These are phyloP conservation scores for Aspergillus baeticus DNA, from an alignment of 495 filamentous ascomycete species.

Conservation along the genomic window DNA sequence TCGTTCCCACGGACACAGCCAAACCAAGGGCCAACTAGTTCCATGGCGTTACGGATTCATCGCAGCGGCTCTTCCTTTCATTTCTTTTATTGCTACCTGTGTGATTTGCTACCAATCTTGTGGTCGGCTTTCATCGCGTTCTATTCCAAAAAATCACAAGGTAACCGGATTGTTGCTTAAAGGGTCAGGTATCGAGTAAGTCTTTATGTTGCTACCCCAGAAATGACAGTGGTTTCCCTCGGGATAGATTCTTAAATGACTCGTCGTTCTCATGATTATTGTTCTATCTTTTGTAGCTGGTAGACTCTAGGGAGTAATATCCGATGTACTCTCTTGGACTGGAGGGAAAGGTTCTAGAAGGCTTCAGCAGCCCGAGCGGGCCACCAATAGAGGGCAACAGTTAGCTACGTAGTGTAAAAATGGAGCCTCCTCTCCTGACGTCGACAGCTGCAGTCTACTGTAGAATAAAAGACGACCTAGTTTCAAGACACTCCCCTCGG, in stretches of 20 bases:
- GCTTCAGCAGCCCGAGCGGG: no score
- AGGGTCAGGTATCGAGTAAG: not conserved
- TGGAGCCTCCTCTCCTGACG: no score
- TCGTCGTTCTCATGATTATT: not conserved
- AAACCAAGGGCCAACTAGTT: constrained; percentile 8
- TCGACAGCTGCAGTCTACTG: no score
- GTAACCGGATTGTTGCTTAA: not conserved
- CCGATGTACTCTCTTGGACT: no score
- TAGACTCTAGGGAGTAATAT: no score
- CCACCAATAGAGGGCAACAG: no score
- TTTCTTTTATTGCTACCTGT: not conserved
- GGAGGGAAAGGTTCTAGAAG: no score
- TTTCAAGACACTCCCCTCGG: no score
- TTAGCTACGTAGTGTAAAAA: no score
- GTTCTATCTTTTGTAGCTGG: not conserved
- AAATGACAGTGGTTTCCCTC: not conserved
- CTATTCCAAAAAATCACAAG: not conserved
- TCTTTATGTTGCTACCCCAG: not conserved
- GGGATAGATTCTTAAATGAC: not conserved
- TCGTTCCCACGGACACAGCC: constrained; percentile 3
- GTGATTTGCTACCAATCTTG: not conserved
- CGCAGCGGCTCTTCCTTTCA: constrained; percentile 13
- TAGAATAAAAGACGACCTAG: not conserved
- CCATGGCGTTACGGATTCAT: constrained; percentile 20
- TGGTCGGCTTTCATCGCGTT: not conserved